These are phyloP conservation scores for Penicillium griseofulvum DNA, from an alignment of 2,329 filamentous ascomycete genomes.

Conservation along the genomic window DNA sequence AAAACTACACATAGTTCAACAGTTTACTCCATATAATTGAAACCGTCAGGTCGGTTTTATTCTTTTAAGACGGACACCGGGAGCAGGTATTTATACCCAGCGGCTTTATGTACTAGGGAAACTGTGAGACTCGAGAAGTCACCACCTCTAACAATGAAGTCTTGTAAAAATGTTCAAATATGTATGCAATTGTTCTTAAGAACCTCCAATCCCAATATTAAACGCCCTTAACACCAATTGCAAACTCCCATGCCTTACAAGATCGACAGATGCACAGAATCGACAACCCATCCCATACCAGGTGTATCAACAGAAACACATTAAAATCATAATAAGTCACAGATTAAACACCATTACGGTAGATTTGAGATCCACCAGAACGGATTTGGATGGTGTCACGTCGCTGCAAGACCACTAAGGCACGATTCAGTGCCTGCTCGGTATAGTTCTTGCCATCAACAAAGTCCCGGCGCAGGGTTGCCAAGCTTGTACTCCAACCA, in stretches of 20 bases:
- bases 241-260: slow-evolving; percentile 20
- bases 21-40: not conserved
- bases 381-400: slow-evolving; percentile 67
- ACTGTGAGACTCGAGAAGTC: not conserved
- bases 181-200: slow-evolving; percentile 9
- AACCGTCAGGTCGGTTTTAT: not conserved
- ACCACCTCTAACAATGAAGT: not conserved
- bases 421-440: slow-evolving; percentile 79
- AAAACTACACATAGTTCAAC: not conserved
- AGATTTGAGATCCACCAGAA: slow-evolving; percentile 50
- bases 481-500: slow-evolving; percentile 89
- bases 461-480: slow-evolving; percentile 83
- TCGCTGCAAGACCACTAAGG: slow-evolving; percentile 80
- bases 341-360: slow-evolving; percentile 45
- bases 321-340: slow-evolving; percentile 18
- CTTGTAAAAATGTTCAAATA: not conserved
- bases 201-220: slow-evolving; percentile 8
- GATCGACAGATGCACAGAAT: slow-evolving; percentile 16
- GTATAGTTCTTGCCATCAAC: slow-evolving; percentile 87
- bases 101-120: too few relatives aligned
- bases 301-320: slow-evolving; percentile 21
- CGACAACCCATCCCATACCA: slow-evolving; percentile 17
- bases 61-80: not conserved
- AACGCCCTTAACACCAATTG: slow-evolving; percentile 15
- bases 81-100: not conserved